phyloP scores from a whole-genome alignment of 768 basidiomycete species.

The Porpolomopsis calyptriformis region DNA sequence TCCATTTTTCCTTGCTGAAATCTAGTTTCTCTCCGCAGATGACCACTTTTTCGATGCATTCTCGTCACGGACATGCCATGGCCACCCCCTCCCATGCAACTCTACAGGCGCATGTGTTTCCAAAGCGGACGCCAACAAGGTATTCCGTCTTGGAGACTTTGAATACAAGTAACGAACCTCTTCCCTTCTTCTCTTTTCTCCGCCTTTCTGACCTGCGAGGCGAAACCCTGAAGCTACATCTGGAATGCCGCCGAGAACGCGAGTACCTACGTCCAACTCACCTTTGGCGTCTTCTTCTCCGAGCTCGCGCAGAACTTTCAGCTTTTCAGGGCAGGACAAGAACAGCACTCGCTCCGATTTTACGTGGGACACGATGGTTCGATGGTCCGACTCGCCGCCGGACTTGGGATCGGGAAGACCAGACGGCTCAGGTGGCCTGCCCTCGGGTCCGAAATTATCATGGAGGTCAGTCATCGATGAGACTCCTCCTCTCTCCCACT shows the following conservation, averaged over 20 bases:
- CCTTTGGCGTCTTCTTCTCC: conserved; percentile 13
- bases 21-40: conserved; percentile 6
- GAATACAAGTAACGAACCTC: conserved; percentile 11
- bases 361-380: conserved; percentile 12
- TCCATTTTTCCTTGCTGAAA: neutral
- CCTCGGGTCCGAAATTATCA: conserved; percentile 11
- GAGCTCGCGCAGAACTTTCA: conserved; percentile 12
- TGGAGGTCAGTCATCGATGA: conserved; percentile 7
- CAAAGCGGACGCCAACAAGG: conserved; percentile 8
- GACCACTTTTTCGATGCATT: conserved; percentile 13
- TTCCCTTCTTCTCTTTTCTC: neutral
- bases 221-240: conserved; percentile 8
- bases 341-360: conserved; percentile 8
- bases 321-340: conserved; percentile 5
- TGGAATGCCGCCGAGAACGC: conserved; percentile 12
- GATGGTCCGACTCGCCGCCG: conserved; percentile 11
- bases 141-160: conserved; percentile 11
- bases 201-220: neutral
- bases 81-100: conserved; percentile 12
- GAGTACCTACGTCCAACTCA: conserved; percentile 9
- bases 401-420: conserved; percentile 10
- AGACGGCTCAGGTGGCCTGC: conserved; percentile 10
- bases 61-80: conserved; percentile 11
- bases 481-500: neutral
- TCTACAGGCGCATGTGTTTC: conserved; percentile 10